Evolutionary conservation across 2,329 filamentous ascomycete genomes (phyloP), one percentile per base, ranked within the genome.

Genomic region (Trichoderma sp.): DNA sequence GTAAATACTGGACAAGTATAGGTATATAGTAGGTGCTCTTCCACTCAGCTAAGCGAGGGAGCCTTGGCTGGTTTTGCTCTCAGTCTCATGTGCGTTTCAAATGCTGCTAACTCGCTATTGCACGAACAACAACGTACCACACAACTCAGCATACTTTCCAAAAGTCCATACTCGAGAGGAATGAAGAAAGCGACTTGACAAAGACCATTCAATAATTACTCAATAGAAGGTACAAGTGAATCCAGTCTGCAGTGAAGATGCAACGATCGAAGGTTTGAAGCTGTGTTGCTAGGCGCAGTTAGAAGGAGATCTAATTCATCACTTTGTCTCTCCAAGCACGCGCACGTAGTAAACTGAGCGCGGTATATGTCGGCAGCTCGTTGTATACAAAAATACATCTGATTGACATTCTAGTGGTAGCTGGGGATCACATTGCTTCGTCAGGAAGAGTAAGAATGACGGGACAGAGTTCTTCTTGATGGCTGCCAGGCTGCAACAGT

Each of bases 161-260:
- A 34, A 34, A 73, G 50, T 53, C 6, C 6, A 73, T 71, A 34
- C 79, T 76, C 1, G 83, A 77, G 13, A 84, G 74, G 47, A 79
- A 82, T 7, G 76, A 74, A 6, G 82, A 81, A 12, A 81, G 72
- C 1, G 79, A 80, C 74, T 82, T 81, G 20, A 81, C 50, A 65
- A 79, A 80, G 12, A 81, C 76, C 23, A 75, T 72, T 8, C 75
- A 75, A 3, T 64, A 69, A 5, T 71, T 73, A 26, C 13, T 23
- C 68, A 74, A 77, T 50, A 79, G 74, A 11, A 82, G 76, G 63
- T 81, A 77, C 50, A 80, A 73, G 71, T 81, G 79, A 71, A 81
- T 77, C 23, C 73, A 74, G 72, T 80, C 78, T 4, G 75, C 77
- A 32, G 80, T 61, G 26, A 76, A 66, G 20, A 79, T 74, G 6